Base-by-base conservation (phyloP, 2,329 filamentous ascomycete species). In the Neoarthrinium moseri region DNA sequence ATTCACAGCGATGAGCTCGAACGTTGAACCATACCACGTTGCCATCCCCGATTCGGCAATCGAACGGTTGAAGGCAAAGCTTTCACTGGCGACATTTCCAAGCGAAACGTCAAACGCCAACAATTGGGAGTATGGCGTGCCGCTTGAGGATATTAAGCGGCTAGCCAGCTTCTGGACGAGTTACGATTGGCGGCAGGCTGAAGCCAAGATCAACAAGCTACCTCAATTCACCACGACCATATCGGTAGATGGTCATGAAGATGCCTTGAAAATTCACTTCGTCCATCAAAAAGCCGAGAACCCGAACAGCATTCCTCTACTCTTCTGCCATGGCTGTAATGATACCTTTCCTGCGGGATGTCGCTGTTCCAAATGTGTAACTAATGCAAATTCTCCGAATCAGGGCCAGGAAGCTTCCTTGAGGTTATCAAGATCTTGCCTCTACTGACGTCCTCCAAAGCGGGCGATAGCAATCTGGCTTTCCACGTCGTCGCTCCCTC, bases 321-420 rank as follows among this genome's bases (percentile, higher is more conserved):
- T 64, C 34, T 65, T 62, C 49, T 56, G 64, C 20, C 62, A 65
- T 40, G 62, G 62, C 36, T 65, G n/a, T n/a, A n/a, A n/a, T n/a
- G n/a, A n/a, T n/a, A n/a, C n/a, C n/a, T n/a, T n/a, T n/a, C n/a
- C n/a, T n/a, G n/a, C n/a, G n/a, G n/a, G n/a, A n/a, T n/a, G n/a
- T n/a, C n/a, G n/a, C n/a, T n/a, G n/a, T n/a, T n/a, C n/a, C n/a
- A n/a, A n/a, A n/a, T n/a, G n/a, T n/a, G n/a, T n/a, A n/a, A n/a
- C n/a, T n/a, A n/a, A n/a, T n/a, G n/a, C n/a, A n/a, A n/a, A n/a
- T n/a, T n/a, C n/a, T n/a, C n/a, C n/a, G n/a, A n/a, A n/a, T n/a
- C n/a, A n/a, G n/a, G 81, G 80, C 86, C 86, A 0, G 86, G 86
- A 1, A 84, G 78, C 51, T 88, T 87, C 58, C 59, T 86, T 37